These are phyloP conservation scores for Cucurbita maxima DNA, from an alignment of 306 rosid species.

Conservation along the genomic window DNA sequence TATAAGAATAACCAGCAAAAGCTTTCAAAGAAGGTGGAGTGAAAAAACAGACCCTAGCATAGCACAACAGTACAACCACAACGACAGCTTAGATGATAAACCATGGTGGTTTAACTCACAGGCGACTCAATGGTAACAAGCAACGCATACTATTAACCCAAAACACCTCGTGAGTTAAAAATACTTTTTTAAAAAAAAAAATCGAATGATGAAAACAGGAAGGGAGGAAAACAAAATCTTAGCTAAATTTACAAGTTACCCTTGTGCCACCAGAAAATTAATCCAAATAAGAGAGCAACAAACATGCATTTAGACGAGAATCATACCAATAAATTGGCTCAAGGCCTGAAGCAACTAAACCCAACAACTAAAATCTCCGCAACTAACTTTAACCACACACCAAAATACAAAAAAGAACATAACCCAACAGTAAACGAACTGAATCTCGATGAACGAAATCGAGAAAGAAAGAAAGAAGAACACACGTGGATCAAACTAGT, in stretches of 20 bases:
- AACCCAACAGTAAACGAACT: not conserved
- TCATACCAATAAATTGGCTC: not conserved
- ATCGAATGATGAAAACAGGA: not conserved
- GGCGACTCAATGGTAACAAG: not conserved
- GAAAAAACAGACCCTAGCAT: not conserved
- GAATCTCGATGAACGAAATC: slow-evolving; percentile 1
- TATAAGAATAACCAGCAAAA: not conserved
- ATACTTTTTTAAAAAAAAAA: not conserved
- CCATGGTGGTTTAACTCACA: not conserved
- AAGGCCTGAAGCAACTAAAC: not conserved
- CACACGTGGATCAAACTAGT: not conserved
- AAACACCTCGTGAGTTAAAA: not conserved
- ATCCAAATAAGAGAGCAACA: not conserved
- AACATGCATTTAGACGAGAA: not conserved
- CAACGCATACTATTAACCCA: not conserved
- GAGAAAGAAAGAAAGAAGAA: not conserved
- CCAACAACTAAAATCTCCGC: not conserved
- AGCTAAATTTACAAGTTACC: not conserved
- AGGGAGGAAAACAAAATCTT: not conserved
- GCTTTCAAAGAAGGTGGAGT: not conserved
- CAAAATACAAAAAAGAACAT: not conserved
- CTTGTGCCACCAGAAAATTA: not conserved
- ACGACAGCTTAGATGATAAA: not conserved
- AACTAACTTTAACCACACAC: not conserved
- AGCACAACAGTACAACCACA: not conserved